Conservation (phyloP, 2,329 filamentous ascomycete species). For the Cercospora sp. region DNA sequence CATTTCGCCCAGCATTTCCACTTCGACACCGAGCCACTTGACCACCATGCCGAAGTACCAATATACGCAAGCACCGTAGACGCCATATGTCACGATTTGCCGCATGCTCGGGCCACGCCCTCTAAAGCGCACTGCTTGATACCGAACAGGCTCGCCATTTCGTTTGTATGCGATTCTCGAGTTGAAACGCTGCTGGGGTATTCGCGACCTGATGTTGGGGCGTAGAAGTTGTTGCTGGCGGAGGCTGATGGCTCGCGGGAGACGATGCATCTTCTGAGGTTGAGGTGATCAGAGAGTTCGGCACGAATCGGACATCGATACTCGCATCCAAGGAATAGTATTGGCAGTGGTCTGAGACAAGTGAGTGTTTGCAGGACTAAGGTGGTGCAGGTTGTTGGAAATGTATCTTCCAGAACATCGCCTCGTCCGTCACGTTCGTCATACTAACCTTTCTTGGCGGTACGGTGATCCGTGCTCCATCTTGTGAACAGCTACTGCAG, state of each 20-base stretch:
- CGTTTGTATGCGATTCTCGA: slow-evolving; percentile 23
- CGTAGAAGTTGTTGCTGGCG: slow-evolving; percentile 30
- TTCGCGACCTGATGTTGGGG: slow-evolving; percentile 13
- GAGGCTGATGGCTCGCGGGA: slow-evolving; percentile 34
- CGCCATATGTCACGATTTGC: slow-evolving; percentile 26
- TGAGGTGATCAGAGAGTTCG: not conserved
- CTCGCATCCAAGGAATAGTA: not conserved
- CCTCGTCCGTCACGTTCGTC: not conserved
- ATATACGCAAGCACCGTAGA: slow-evolving; percentile 31
- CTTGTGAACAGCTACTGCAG: slow-evolving; percentile 6
- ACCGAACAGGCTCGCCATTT: slow-evolving; percentile 30
- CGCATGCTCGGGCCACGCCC: slow-evolving; percentile 41
- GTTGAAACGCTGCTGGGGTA: slow-evolving; percentile 15
- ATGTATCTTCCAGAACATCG: slow-evolving; percentile 1
- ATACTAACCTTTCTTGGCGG: slow-evolving; percentile 1
- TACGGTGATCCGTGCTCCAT: not conserved
- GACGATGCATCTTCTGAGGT: slow-evolving; percentile 31
- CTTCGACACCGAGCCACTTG: slow-evolving; percentile 32
- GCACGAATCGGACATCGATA: not conserved
- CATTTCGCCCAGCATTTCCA: slow-evolving; percentile 34
- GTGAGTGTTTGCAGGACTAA: not conserved
- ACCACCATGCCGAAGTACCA: slow-evolving; percentile 31
- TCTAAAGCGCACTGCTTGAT: slow-evolving; percentile 45
- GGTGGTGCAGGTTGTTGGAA: not conserved
- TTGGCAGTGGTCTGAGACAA: not conserved